Evolutionary conservation across 2,329 filamentous ascomycete genomes (phyloP).

Genomic region (Colletotrichum theobromicola): DNA sequence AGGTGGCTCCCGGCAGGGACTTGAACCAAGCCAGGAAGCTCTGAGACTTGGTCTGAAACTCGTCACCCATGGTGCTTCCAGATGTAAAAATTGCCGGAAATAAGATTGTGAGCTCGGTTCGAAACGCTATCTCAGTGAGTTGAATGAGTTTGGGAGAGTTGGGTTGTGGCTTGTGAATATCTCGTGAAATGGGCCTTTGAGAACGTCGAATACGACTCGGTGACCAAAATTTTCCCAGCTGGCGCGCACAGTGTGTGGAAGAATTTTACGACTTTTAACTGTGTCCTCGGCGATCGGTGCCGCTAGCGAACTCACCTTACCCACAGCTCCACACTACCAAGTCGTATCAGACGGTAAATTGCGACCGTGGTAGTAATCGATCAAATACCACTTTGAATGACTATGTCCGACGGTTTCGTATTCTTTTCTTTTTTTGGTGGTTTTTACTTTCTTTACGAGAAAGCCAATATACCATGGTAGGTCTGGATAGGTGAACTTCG

Average conservation of each 20-base stretch:
- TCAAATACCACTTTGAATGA: neutral
- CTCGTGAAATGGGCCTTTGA: neutral
- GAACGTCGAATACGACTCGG: neutral
- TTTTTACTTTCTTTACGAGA: too few relatives aligned
- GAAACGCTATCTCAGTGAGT: too few relatives aligned
- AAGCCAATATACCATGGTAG: too few relatives aligned
- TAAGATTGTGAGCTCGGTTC: neutral
- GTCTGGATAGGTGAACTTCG: too few relatives aligned
- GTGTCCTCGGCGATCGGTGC: neutral
- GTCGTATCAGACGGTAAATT: neutral
- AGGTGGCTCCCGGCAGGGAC: constrained; percentile 54
- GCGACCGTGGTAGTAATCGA: neutral
- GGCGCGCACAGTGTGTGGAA: neutral
- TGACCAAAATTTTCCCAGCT: neutral
- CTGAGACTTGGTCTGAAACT: constrained; percentile 48
- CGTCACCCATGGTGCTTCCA: constrained; percentile 28
- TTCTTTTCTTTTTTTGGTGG: too few relatives aligned
- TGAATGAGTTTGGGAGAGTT: neutral
- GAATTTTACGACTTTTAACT: neutral
- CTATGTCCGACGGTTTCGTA: too few relatives aligned
- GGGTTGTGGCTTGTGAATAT: neutral
- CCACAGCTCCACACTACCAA: neutral
- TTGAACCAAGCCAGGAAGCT: constrained; percentile 61
- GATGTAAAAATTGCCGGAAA: neutral
- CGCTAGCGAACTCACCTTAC: neutral